A percentile compares a stretch with the other conserved stretches of the same genome.
Evolutionary conservation across 768 basidiomycete species (phyloP).

Genomic region (Hebeloma cylindrosporum): DNA sequence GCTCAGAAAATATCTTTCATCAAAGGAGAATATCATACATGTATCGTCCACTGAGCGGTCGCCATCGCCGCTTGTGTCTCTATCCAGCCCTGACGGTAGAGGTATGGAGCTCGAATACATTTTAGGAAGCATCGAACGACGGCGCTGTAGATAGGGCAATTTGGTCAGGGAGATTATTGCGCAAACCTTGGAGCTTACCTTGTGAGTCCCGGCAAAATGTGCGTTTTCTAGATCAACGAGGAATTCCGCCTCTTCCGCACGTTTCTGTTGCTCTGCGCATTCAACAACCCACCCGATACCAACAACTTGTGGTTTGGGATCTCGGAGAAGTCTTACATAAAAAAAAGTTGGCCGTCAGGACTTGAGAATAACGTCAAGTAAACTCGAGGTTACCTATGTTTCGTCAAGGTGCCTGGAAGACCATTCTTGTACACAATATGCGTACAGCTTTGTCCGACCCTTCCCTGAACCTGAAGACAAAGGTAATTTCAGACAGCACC

Average conservation of each 20-base stretch:
- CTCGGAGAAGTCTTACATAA: conserved; percentile 51
- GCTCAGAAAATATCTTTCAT: conserved; percentile 17
- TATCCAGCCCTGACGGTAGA: conserved; percentile 24
- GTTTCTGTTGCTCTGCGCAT: conserved; percentile 67
- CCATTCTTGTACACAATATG: conserved; percentile 90
- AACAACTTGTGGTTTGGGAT: conserved; percentile 72
- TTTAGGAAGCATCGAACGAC: conserved; percentile 73
- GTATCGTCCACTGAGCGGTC: conserved; percentile 47
- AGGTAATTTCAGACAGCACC: not conserved
- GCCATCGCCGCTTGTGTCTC: conserved; percentile 29
- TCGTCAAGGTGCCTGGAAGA: conserved; percentile 65
- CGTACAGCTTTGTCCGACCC: conserved; percentile 73
- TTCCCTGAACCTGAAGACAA: conserved; percentile 50
- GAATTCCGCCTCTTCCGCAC: conserved; percentile 65
- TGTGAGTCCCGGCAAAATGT: conserved; percentile 60
- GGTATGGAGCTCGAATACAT: conserved; percentile 40
- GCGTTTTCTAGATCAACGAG: conserved; percentile 61
- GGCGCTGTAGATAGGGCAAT: conserved; percentile 45
- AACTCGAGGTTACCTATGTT: conserved; percentile 55
- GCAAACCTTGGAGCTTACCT: conserved; percentile 43
- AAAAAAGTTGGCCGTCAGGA: not conserved
- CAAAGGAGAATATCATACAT: conserved; percentile 42
- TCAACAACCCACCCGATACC: conserved; percentile 90
- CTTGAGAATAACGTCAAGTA: not conserved
- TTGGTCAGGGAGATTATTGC: not conserved